These are phyloP conservation scores for Neonectria magnoliae DNA, from an alignment of 2,329 filamentous ascomycete genomes.

Conservation along the genomic window DNA sequence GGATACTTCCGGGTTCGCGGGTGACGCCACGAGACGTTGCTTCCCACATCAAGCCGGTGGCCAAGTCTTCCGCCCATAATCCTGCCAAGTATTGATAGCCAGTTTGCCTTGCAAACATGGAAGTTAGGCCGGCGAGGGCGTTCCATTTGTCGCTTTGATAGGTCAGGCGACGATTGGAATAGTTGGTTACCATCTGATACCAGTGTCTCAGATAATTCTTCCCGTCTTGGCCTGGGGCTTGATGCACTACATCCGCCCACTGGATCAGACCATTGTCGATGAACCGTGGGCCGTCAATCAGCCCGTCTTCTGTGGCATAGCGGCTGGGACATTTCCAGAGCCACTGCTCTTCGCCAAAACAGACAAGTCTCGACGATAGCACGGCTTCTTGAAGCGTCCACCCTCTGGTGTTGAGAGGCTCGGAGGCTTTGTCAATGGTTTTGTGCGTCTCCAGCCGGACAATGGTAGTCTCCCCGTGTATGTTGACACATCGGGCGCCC, in stretches of 20 bases:
- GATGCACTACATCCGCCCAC: slow-evolving; percentile 1
- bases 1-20: background rate
- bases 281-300: background rate
- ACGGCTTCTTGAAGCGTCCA: slow-evolving; percentile 7
- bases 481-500: background rate
- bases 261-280: background rate
- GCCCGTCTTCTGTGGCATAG: slow-evolving; percentile 8
- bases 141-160: slow-evolving; percentile 4
- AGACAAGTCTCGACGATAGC: slow-evolving; percentile 1
- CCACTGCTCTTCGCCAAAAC: slow-evolving; percentile 8
- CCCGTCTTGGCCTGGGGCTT: background rate
- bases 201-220: slow-evolving; percentile 5
- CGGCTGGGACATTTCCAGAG: slow-evolving; percentile 14
- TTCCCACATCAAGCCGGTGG: background rate
- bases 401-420: slow-evolving; percentile 7
- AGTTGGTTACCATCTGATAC: slow-evolving; percentile 3
- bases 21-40: background rate
- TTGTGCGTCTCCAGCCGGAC: slow-evolving; percentile 5
- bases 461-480: slow-evolving; percentile 3
- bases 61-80: slow-evolving; percentile 1
- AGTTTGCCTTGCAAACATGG: background rate
- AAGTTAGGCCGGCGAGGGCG: slow-evolving; percentile 2
- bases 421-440: background rate
- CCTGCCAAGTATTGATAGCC: slow-evolving; percentile 6
- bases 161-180: background rate